phyloP scores from a whole-genome alignment of 2,329 filamentous ascomycete genomes.

The Davidsoniella neocaledoniae region DNA sequence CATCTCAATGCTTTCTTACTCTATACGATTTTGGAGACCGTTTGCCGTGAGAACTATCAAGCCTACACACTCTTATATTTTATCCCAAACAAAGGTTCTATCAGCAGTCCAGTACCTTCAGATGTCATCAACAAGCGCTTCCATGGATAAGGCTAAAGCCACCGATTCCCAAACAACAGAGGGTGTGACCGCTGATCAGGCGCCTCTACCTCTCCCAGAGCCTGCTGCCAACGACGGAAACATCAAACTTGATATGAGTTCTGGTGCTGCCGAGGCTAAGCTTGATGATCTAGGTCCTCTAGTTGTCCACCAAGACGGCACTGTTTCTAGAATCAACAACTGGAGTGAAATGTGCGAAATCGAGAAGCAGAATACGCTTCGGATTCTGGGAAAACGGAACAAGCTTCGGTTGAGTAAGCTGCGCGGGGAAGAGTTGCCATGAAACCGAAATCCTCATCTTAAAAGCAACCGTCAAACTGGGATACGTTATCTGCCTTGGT shows the following conservation, averaged over 20 bases:
- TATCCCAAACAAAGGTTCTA: background rate
- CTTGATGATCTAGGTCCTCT: conserved; percentile 56
- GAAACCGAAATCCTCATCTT: no score
- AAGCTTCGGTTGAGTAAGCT: conserved; percentile 41
- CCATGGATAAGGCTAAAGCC: background rate
- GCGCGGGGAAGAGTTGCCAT: conserved; percentile 6
- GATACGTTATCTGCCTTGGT: background rate
- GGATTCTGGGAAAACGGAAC: conserved; percentile 53
- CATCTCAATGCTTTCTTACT: no score
- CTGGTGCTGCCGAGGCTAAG: conserved; percentile 26
- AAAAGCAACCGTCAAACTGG: background rate
- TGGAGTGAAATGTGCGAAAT: conserved; percentile 55
- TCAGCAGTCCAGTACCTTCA: background rate
- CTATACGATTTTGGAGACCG: no score
- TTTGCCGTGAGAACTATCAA: no score
- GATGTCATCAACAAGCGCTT: background rate
- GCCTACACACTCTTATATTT: no score
- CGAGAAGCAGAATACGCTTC: conserved; percentile 49
- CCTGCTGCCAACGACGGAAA: conserved; percentile 6
- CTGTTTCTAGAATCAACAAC: conserved; percentile 53
- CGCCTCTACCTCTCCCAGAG: conserved; percentile 13
- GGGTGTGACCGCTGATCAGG: background rate
- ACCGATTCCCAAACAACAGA: background rate
- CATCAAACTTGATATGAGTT: conserved; percentile 20
- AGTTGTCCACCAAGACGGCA: conserved; percentile 58